phyloP scores from a whole-genome alignment of 2,329 filamentous ascomycete species.

The Trichoderma hamatum region DNA sequence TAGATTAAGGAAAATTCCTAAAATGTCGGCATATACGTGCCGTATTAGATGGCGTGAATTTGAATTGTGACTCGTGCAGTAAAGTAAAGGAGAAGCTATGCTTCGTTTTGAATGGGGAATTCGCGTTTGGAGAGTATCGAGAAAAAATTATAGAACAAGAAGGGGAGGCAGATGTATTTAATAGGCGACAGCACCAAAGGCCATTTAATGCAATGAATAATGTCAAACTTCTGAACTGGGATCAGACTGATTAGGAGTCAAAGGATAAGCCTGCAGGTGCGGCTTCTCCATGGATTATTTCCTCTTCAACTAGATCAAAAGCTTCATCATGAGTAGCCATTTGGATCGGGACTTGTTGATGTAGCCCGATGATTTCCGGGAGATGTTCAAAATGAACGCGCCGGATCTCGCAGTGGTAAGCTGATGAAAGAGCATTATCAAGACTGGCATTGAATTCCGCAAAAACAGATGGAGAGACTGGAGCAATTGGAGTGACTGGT shows the following conservation, averaged over 20 bases:
- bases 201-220: background rate
- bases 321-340: background rate
- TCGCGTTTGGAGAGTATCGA: background rate
- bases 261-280: background rate
- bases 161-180: background rate
- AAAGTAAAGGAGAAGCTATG: background rate
- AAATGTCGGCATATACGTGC: background rate
- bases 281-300: background rate
- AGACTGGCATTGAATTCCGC: background rate
- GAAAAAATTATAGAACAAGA: background rate
- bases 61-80: background rate
- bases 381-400: background rate
- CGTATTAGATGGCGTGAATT: background rate
- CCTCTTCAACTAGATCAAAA: background rate
- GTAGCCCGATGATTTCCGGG: background rate
- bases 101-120: background rate
- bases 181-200: background rate
- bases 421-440: background rate
- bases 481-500: background rate
- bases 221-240: background rate
- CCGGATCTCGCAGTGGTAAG: background rate
- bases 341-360: background rate
- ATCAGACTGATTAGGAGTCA: background rate
- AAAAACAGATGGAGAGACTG: background rate
- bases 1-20: background rate